phyloP scores from a whole-genome alignment of 1,284 basidiomycete species.

The Omphalotus olearius region DNA sequence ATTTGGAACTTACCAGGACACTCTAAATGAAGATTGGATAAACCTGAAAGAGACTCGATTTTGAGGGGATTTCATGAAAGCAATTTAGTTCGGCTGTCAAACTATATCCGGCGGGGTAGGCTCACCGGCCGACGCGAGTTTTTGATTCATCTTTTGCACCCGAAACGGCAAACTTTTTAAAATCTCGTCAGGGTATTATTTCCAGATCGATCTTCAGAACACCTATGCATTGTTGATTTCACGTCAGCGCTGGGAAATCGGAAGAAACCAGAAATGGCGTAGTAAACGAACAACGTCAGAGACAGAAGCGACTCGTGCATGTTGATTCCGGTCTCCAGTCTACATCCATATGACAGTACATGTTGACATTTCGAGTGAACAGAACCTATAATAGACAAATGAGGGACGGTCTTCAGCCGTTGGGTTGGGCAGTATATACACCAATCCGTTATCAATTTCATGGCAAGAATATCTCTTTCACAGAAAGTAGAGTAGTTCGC shows the following conservation, averaged over 20 bases:
- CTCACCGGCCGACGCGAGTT: slow-evolving; percentile 4
- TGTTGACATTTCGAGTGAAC: slow-evolving; percentile 7
- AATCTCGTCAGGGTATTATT: slow-evolving; percentile 6
- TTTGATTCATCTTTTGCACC: no score
- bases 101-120: slow-evolving; percentile 7
- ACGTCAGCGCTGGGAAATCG: slow-evolving; percentile 8
- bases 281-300: slow-evolving; percentile 13
- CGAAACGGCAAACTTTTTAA: neutral
- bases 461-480: neutral
- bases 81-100: slow-evolving; percentile 4
- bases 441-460: no score
- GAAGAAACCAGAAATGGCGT: slow-evolving; percentile 8
- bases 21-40: slow-evolving; percentile 15
- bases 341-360: slow-evolving; percentile 8
- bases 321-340: neutral
- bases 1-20: slow-evolving; percentile 16
- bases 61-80: slow-evolving; percentile 9
- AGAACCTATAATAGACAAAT: slow-evolving; percentile 14
- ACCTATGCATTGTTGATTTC: slow-evolving; percentile 6
- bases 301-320: slow-evolving; percentile 12
- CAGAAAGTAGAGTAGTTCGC: neutral
- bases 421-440: no score
- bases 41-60: slow-evolving; percentile 9
- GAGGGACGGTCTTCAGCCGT: slow-evolving; percentile 2
- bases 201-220: slow-evolving; percentile 11